phyloP scores from a whole-genome alignment of 2,329 filamentous ascomycete genomes.

The Mariannaea sp. region DNA sequence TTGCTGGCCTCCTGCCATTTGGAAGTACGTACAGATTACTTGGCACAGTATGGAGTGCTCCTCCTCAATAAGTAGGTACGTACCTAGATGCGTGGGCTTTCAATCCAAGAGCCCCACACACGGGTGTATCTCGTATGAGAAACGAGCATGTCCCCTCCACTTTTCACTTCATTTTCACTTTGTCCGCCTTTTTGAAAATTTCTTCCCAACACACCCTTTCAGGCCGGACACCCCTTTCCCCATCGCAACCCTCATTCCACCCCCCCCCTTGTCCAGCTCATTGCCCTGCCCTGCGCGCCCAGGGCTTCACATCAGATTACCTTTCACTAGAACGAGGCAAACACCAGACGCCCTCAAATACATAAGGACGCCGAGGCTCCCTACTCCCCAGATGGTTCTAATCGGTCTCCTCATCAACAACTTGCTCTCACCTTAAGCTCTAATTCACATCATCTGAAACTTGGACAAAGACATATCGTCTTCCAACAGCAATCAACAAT shows the following conservation, averaged over 20 bases:
- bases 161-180: constrained; percentile 19
- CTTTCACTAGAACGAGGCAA: constrained; percentile 39
- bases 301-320: constrained; percentile 42
- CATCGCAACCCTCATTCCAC: constrained; percentile 6
- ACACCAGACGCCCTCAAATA: constrained; percentile 39
- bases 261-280: constrained; percentile 30
- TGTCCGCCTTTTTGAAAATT: constrained; percentile 15
- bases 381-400: constrained; percentile 29
- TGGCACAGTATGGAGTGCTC: no score
- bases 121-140: constrained; percentile 38
- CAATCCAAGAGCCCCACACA: constrained; percentile 34
- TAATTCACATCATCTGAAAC: constrained; percentile 11
- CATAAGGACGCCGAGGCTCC: constrained; percentile 40
- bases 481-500: no score
- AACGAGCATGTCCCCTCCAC: constrained; percentile 19
- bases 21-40: constrained; percentile 31
- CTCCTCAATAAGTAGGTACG: no score
- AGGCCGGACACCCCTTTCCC: neutral
- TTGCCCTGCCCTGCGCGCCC: constrained; percentile 38
- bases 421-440: constrained; percentile 26
- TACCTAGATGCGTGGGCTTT: no score
- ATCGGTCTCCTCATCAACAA: constrained; percentile 32
- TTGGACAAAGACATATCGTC: constrained; percentile 13
- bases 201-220: constrained; percentile 4
- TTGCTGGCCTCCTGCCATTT: constrained; percentile 26